Conservation (phyloP, 257 asterid species). For the Petrea volubilis region DNA sequence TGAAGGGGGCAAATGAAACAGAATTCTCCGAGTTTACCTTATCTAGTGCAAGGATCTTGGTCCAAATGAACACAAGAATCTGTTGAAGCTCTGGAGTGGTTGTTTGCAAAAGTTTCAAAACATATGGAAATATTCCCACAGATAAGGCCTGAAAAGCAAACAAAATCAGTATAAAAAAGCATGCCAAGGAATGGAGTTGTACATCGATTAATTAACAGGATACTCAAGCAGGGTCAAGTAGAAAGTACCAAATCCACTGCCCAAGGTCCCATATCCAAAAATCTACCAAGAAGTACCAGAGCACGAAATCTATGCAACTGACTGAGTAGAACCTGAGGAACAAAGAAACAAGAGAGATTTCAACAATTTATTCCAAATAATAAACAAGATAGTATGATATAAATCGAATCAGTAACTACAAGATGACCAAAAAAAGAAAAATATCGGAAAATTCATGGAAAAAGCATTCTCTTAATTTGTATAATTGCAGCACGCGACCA, state of each 20-base stretch:
- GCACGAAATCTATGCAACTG: constrained; percentile 99
- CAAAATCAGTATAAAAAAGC: constrained; percentile 1
- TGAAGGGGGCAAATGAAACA: background rate
- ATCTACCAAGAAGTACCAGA: constrained; percentile 97
- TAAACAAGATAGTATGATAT: background rate
- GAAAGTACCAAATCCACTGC: constrained; percentile 92
- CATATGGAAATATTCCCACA: constrained; percentile 98
- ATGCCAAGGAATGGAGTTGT: background rate
- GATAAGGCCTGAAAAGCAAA: constrained; percentile 77
- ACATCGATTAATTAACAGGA: constrained; percentile 19
- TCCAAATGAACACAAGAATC: constrained; percentile 98
- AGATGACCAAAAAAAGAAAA: background rate
- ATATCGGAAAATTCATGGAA: background rate
- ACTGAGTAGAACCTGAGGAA: constrained; percentile 94
- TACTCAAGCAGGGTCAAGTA: constrained; percentile 17
- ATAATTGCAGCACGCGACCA: too few species aligned
- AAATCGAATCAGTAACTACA: background rate
- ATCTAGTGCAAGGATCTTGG: constrained; percentile 95
- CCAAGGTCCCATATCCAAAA: constrained; percentile 99
- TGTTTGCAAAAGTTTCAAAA: constrained; percentile 94
- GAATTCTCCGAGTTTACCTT: constrained; percentile 58
- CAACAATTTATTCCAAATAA: background rate
- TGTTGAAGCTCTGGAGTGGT: constrained; percentile 94
- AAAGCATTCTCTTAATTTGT: too few species aligned
- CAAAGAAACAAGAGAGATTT: constrained; percentile 11